phyloP scores from a whole-genome alignment of 768 basidiomycete species.

The Termitomyces eurrhizus region DNA sequence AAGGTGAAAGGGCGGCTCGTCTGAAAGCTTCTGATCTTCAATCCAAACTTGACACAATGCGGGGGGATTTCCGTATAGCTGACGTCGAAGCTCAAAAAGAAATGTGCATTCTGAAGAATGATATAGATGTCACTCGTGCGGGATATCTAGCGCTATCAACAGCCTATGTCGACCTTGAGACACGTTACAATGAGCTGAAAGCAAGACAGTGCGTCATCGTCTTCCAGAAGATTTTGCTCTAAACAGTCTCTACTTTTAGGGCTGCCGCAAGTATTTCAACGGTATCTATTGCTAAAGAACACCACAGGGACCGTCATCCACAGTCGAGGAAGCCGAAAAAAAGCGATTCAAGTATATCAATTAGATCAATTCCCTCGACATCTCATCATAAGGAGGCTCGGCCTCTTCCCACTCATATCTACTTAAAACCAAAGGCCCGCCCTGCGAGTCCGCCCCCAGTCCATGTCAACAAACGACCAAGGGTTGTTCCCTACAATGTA shows the following conservation, averaged over 20 bases:
- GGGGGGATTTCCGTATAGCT: neutral
- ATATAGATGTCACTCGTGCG: neutral
- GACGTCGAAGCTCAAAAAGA: neutral
- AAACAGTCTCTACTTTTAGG: neutral
- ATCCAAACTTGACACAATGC: conserved; percentile 1
- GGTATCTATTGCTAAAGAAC: neutral
- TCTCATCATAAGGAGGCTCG: neutral
- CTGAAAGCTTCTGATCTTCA: conserved; percentile 13
- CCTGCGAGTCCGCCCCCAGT: conserved; percentile 9
- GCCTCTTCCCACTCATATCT: neutral
- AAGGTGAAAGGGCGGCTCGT: conserved; percentile 26
- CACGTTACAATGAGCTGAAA: conserved; percentile 2
- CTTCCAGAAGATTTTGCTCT: neutral
- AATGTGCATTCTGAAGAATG: neutral
- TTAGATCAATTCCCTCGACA: neutral
- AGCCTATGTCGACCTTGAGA: conserved; percentile 21
- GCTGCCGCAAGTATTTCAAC: neutral
- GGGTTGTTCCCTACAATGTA: neutral
- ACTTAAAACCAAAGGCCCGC: conserved; percentile 5
- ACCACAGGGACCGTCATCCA: neutral
- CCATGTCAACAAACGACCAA: conserved; percentile 7
- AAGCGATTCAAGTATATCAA: neutral
- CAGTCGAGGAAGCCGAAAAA: neutral
- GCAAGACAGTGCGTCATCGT: conserved; percentile 1
- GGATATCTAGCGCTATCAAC: conserved; percentile 2